Base-by-base conservation (phyloP, 2,329 filamentous ascomycete genomes). In the Fusarium sp. region DNA sequence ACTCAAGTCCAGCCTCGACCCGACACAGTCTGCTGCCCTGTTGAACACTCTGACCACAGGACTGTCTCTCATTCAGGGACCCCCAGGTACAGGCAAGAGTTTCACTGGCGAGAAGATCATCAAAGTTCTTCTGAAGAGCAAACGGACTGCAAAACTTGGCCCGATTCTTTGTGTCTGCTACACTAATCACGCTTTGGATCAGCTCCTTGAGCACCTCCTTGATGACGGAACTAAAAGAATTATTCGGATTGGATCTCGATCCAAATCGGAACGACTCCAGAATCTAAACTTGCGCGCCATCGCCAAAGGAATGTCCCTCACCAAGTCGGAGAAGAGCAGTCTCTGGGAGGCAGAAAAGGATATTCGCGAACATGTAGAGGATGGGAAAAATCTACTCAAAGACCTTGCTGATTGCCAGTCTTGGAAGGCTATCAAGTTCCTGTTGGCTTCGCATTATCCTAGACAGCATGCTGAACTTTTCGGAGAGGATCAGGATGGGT, bases 101-200 rank as follows among this genome's bases (percentile, higher is more conserved):
- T 57, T 40, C 9, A 57, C 44, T 16, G 54, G 54, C 13, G 54
- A 57, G 16, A 57, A 57, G 32, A 57, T 57, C 15, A 48, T 57
- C 24, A 57, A 57, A 6, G 54, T 57, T 15, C 54, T 57, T 12
- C 11, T 57, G n/a, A 48, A 30, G 9, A 48, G 43, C 8, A 48
- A 16, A 40, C 18, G n/a, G 2, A 27, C 3, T n/a, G 54, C 44
- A 22, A 40, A 41, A 4, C 24, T 57, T 11, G 54, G 54, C 8
- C 54, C 54, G 1, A 40, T 57, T 25, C 24, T 57, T 1, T 57
- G 54, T 8, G 54, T 57, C 22, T 57, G 54, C n/a, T 57, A 57
- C 18, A 57, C 44, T 2, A 57, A 57, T 7, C 54, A 57, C 30
- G 54, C 54, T 2, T 5, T 57, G 8, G 54, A 57, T 10, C 44